Conservation (phyloP, 371 early-diverging fungal genomes). For the Mucor circinelloides region DNA sequence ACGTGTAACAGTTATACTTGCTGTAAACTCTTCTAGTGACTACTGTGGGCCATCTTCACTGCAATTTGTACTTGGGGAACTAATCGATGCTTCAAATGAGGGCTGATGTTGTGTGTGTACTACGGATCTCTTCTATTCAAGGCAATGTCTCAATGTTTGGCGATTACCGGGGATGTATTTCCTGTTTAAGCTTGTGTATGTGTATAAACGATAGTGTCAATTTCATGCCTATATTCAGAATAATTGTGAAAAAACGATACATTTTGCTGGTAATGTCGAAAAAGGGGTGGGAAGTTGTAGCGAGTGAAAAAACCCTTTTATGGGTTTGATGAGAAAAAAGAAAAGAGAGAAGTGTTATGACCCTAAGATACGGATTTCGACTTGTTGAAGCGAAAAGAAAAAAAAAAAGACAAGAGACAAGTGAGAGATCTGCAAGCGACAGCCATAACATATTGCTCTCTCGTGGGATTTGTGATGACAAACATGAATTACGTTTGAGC, state of each 20-base stretch:
- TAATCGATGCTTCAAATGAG: background rate
- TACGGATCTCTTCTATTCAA: background rate
- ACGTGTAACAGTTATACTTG: background rate
- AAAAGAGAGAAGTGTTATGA: background rate
- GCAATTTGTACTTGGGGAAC: background rate
- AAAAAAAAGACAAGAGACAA: background rate
- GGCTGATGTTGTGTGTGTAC: background rate
- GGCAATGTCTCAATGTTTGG: background rate
- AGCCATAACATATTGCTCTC: too few species aligned
- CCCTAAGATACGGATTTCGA: background rate
- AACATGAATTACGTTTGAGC: slow-evolving; percentile 9
- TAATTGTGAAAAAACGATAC: background rate
- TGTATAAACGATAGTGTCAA: background rate
- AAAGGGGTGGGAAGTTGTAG: background rate
- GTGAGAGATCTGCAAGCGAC: background rate
- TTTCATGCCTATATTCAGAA: background rate
- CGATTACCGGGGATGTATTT: background rate
- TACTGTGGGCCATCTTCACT: background rate
- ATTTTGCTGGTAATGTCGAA: background rate
- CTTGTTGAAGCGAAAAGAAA: background rate
- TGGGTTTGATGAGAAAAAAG: slow-evolving; percentile 1
- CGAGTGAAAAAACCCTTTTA: background rate
- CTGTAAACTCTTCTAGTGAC: background rate
- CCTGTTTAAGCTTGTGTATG: background rate
- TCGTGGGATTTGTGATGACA: slow-evolving; percentile 27